Percentiles rank a stretch among this genome's conserved stretches.
phyloP scores from a whole-genome alignment of 1,284 basidiomycete species.

The Trichosporon sp. region DNA sequence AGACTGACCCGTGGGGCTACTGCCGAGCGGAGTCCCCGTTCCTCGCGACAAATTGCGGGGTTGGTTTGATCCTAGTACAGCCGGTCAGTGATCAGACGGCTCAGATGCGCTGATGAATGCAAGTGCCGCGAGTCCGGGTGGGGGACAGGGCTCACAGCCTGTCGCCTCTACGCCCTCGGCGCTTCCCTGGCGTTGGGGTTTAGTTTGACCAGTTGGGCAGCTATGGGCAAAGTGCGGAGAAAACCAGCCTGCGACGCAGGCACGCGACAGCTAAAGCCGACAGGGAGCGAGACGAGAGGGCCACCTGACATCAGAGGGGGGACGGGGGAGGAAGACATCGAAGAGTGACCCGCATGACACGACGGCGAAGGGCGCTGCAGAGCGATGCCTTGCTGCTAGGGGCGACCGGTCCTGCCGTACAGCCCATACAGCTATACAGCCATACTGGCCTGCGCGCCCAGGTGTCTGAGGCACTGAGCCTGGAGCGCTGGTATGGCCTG shows the following conservation, averaged over 20 bases:
- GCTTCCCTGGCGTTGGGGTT: neutral
- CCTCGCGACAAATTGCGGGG: slow-evolving; percentile 15
- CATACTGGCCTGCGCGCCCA: no score
- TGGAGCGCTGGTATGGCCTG: neutral
- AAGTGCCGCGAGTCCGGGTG: neutral
- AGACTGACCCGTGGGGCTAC: slow-evolving; percentile 15
- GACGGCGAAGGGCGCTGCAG: neutral
- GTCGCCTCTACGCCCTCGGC: neutral
- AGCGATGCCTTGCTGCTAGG: neutral
- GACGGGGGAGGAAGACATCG: neutral
- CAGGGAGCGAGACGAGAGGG: neutral
- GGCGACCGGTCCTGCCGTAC: no score
- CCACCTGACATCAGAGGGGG: neutral
- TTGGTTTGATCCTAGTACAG: neutral
- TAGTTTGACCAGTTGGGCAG: neutral
- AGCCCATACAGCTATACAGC: no score
- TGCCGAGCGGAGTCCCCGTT: slow-evolving; percentile 16
- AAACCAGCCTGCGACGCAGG: slow-evolving; percentile 12
- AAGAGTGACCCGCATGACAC: slow-evolving; percentile 5
- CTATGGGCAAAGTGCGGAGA: slow-evolving; percentile 12
- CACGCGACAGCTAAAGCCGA: slow-evolving; percentile 15
- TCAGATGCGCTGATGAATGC: neutral
- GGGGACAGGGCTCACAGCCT: neutral
- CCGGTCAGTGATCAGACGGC: neutral
- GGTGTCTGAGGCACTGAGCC: neutral